These are phyloP conservation scores for Candida coquimbonensis DNA, from an alignment of 805 yeast genomes.

Conservation along the genomic window DNA sequence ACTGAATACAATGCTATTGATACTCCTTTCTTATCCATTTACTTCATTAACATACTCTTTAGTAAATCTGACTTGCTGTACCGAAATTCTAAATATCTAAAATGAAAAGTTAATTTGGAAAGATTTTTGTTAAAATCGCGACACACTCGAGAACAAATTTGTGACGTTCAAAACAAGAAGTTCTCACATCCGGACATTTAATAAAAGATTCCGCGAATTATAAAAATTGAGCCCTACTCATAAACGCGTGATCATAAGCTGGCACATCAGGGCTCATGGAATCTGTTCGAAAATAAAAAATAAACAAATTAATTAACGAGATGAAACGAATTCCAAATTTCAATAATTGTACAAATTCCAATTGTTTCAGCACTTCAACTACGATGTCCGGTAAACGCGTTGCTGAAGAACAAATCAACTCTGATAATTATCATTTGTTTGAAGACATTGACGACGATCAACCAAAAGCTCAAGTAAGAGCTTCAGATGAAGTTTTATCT, in stretches of 20 bases:
- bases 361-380: background rate
- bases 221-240: background rate
- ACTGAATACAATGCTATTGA: too few species aligned
- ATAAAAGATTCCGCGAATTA: background rate
- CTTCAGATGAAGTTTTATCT: slow-evolving; percentile 58
- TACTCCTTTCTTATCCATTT: background rate
- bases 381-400: slow-evolving; percentile 58
- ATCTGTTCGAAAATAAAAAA: background rate
- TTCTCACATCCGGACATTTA: background rate
- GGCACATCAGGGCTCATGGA: background rate
- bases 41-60: slow-evolving; percentile 7
- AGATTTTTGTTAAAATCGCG: slow-evolving; percentile 7
- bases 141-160: background rate
- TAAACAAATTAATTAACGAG: background rate
- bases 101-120: slow-evolving; percentile 7
- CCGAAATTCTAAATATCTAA: background rate
- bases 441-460: slow-evolving; percentile 30
- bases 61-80: slow-evolving; percentile 9
- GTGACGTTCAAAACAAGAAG: background rate
- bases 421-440: slow-evolving; percentile 34
- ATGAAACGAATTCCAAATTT: background rate
- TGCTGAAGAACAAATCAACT: slow-evolving; percentile 58
- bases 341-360: background rate
- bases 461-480: slow-evolving; percentile 32
- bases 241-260: background rate